A percentile compares a stretch with the other conserved stretches of the same genome.
Evolutionary conservation across 2,329 filamentous ascomycete genomes (phyloP).

Genomic region (Lecanicillium sp.): DNA sequence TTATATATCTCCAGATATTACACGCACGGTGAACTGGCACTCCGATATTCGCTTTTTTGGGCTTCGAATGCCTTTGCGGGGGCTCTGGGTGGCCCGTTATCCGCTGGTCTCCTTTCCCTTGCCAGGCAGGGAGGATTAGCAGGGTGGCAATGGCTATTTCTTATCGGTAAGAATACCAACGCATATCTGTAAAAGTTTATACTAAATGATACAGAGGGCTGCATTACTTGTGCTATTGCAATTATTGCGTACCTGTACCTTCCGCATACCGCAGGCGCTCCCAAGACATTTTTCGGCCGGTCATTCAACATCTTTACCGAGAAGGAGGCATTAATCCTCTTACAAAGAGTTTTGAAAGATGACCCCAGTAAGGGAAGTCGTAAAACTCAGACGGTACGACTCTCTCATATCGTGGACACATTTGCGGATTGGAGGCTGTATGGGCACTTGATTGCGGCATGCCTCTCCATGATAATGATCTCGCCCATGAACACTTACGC

Average conservation of each 20-base stretch:
- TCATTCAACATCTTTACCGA: constrained; percentile 17
- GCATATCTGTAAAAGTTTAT: fast-evolving
- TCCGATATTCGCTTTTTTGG: constrained; percentile 22
- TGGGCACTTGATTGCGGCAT: constrained; percentile 16
- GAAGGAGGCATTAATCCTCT: constrained; percentile 17
- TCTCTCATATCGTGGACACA: constrained; percentile 17
- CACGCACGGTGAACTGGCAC: constrained; percentile 19
- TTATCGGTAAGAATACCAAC: constrained; percentile 14
- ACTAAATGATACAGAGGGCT: constrained; percentile 15
- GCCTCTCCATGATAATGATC: constrained; percentile 24
- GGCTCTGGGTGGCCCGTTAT: constrained; percentile 18
- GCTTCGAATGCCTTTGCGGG: constrained; percentile 20
- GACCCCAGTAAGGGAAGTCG: constrained; percentile 19
- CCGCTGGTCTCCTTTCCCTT: constrained; percentile 19
- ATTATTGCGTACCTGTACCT: constrained; percentile 19
- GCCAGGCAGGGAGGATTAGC: constrained; percentile 14
- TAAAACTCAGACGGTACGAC: constrained; percentile 15
- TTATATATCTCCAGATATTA: constrained; percentile 23
- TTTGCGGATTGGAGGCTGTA: constrained; percentile 21
- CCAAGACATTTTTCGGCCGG: constrained; percentile 17
- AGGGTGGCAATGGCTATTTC: constrained; percentile 24
- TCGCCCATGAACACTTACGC: constrained; percentile 22
- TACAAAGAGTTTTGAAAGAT: constrained; percentile 20
- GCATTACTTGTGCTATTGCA: constrained; percentile 17
- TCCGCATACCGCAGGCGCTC: constrained; percentile 16